These are phyloP conservation scores for Hirsutella minnesotensis DNA, from an alignment of 2,329 filamentous ascomycete species.

Conservation along the genomic window DNA sequence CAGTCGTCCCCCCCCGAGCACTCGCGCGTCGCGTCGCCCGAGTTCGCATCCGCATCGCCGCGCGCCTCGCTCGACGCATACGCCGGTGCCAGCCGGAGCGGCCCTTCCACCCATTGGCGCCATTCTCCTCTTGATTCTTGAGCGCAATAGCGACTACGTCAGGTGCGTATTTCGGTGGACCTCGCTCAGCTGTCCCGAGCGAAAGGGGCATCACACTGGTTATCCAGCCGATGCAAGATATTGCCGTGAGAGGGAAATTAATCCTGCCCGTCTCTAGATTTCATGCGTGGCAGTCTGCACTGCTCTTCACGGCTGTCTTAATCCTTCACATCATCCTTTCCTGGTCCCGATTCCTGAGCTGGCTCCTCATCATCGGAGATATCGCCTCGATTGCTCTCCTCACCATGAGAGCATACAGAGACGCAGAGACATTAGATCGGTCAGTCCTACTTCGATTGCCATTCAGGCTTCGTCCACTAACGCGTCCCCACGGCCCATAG, in stretches of 20 bases:
- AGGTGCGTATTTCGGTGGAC: constrained; percentile 41
- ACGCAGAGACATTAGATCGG: constrained; percentile 59
- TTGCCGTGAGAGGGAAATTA: background rate
- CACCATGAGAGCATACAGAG: constrained; percentile 67
- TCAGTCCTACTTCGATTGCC: constrained; percentile 17
- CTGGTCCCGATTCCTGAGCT: constrained; percentile 75
- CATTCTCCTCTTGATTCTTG: constrained; percentile 70
- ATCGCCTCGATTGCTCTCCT: constrained; percentile 65
- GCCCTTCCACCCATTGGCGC: constrained; percentile 75
- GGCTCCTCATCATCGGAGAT: constrained; percentile 70
- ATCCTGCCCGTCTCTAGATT: constrained; percentile 44
- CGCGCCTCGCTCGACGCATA: constrained; percentile 42
- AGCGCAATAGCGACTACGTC: constrained; percentile 95
- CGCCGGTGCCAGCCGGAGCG: constrained; percentile 26
- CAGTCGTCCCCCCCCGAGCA: constrained; percentile 85
- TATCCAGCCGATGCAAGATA: no score
- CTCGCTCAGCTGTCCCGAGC: constrained; percentile 1
- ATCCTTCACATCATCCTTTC: constrained; percentile 75
- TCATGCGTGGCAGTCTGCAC: constrained; percentile 88
- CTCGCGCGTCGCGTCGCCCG: constrained; percentile 66
- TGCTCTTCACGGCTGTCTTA: constrained; percentile 66
- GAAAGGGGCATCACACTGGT: background rate
- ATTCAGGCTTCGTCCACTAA: background rate
- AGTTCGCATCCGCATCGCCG: constrained; percentile 31
- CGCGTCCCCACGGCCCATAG: constrained; percentile 23